A percentile compares a stretch with the other conserved stretches of the same genome.
These are phyloP conservation scores for Fomes fomentarius DNA, from an alignment of 1,284 basidiomycete species.

Conservation along the genomic window DNA sequence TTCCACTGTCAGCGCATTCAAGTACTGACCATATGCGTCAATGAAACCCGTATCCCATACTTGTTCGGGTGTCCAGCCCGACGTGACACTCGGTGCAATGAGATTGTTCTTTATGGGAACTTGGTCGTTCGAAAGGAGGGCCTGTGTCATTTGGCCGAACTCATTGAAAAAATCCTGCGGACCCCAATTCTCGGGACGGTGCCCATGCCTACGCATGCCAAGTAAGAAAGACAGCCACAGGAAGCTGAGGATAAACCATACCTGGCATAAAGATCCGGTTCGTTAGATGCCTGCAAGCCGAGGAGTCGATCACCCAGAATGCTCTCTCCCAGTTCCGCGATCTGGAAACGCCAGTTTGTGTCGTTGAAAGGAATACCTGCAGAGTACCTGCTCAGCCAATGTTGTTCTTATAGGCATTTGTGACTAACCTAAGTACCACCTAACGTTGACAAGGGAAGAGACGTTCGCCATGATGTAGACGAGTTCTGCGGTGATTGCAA, in stretches of 20 bases:
- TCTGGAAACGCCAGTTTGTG: constrained; percentile 51
- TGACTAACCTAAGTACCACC: constrained; percentile 44
- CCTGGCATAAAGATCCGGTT: constrained; percentile 62
- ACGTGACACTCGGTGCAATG: constrained; percentile 21
- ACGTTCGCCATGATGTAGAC: constrained; percentile 47
- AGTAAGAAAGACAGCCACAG: background rate
- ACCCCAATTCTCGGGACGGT: constrained; percentile 16
- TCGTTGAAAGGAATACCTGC: constrained; percentile 55
- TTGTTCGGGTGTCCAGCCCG: constrained; percentile 33
- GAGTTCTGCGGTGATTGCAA: constrained; percentile 45
- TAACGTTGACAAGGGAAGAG: constrained; percentile 38
- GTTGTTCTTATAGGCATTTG: no score
- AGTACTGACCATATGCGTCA: constrained; percentile 28
- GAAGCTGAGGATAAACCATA: background rate
- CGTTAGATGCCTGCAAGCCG: constrained; percentile 63
- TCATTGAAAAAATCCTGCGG: constrained; percentile 36
- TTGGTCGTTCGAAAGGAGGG: constrained; percentile 39
- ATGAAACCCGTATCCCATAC: constrained; percentile 51
- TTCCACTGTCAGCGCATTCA: constrained; percentile 48
- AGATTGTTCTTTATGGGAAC: constrained; percentile 29
- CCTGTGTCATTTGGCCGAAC: constrained; percentile 44
- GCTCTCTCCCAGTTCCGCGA: constrained; percentile 47
- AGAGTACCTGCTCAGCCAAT: no score
- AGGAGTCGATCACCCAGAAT: constrained; percentile 62
- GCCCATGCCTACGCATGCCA: constrained; percentile 14